These are phyloP conservation scores for Lactarius sp. DNA, from an alignment of 768 basidiomycete species.

Conservation along the genomic window DNA sequence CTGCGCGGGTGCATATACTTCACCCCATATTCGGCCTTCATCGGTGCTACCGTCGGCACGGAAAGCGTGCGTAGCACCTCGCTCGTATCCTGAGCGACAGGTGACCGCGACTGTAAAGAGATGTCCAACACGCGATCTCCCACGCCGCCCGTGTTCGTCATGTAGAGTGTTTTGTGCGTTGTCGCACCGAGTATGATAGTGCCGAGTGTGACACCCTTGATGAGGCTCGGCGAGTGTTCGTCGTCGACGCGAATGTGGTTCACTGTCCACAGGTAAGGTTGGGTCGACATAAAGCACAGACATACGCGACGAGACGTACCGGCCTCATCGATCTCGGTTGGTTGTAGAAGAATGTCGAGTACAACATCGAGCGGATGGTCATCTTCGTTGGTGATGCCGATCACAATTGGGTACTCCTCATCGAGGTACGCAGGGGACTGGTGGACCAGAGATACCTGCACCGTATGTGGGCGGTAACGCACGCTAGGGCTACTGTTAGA, in stretches of 20 bases:
- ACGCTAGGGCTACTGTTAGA: conserved; percentile 40
- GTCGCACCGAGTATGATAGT: conserved; percentile 52
- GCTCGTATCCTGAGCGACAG: conserved; percentile 34
- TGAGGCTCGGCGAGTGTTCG: conserved; percentile 60
- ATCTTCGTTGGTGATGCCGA: conserved; percentile 71
- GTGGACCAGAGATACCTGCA: conserved; percentile 55
- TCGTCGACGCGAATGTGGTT: conserved; percentile 59
- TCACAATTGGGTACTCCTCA: conserved; percentile 69
- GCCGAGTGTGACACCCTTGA: conserved; percentile 72
- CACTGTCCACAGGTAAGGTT: conserved; percentile 35
- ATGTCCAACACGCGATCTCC: conserved; percentile 78
- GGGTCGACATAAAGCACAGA: neutral
- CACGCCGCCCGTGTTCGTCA: conserved; percentile 55
- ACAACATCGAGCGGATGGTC: conserved; percentile 60
- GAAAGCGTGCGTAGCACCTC: conserved; percentile 65
- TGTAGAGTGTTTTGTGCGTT: conserved; percentile 55
- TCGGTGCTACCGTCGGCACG: conserved; percentile 61
- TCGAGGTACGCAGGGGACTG: conserved; percentile 70
- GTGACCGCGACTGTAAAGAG: conserved; percentile 61
- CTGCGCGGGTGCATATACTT: conserved; percentile 45
- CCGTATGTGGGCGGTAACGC: conserved; percentile 53
- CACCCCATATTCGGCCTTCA: conserved; percentile 51
- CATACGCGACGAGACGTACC: conserved; percentile 38
- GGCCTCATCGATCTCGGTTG: conserved; percentile 68
- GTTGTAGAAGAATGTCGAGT: conserved; percentile 76